Percentiles rank a stretch among this genome's conserved stretches.
phyloP scores from a whole-genome alignment of 768 basidiomycete species.

The Agrocybe chaxingu region DNA sequence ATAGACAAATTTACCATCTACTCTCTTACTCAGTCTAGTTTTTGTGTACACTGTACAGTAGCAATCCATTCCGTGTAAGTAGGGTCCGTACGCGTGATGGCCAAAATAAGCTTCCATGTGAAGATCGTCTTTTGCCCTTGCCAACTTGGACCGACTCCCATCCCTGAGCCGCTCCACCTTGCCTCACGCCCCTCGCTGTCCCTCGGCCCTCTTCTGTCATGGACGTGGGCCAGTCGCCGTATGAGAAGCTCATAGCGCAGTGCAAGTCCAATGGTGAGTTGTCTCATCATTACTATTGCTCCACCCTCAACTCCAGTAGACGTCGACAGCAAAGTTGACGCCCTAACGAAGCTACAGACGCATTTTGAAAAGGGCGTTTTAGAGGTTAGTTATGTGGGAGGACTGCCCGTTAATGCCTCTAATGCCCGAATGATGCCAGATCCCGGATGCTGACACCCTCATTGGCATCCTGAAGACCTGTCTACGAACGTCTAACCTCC shows the following conservation, averaged over 20 bases:
- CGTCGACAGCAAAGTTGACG: slow-evolving; percentile 78
- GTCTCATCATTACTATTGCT: slow-evolving; percentile 1
- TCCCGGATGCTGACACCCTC: slow-evolving; percentile 69
- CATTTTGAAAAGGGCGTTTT: slow-evolving; percentile 64
- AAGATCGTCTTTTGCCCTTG: neutral
- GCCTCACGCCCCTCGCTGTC: slow-evolving; percentile 2
- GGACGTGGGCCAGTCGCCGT: slow-evolving; percentile 45
- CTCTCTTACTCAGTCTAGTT: too few relatives aligned
- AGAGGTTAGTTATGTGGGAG: slow-evolving; percentile 46
- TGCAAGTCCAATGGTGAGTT: slow-evolving; percentile 61
- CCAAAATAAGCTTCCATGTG: too few relatives aligned
- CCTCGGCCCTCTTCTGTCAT: slow-evolving; percentile 30
- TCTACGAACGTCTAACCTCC: slow-evolving; percentile 78
- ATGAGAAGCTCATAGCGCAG: slow-evolving; percentile 62
- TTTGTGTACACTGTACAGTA: neutral
- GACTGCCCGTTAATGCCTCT: neutral
- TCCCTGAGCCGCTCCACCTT: slow-evolving; percentile 1
- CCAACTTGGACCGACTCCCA: slow-evolving; percentile 4
- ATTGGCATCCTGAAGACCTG: slow-evolving; percentile 69
- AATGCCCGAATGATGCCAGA: slow-evolving; percentile 35
- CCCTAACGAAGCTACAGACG: slow-evolving; percentile 71
- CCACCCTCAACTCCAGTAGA: slow-evolving; percentile 38
- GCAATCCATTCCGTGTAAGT: neutral
- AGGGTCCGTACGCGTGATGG: neutral
- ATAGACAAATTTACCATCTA: neutral